Evolutionary conservation across 768 basidiomycete species (phyloP).

Genomic region (Favolaschia claudopus): DNA sequence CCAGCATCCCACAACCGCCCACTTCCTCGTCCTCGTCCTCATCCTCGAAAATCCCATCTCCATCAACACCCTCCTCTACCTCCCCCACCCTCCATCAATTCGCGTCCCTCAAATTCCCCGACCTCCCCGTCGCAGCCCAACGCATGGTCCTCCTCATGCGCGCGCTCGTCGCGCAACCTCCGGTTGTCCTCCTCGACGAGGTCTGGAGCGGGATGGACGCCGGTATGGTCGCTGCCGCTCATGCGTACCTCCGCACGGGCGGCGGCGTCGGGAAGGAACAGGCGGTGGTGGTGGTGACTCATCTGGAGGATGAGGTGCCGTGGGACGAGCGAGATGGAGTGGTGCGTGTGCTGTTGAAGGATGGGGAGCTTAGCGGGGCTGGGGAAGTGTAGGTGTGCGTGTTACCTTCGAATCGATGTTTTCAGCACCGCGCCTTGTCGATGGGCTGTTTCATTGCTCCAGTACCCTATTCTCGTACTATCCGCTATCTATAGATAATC

Average conservation of each 20-base stretch:
- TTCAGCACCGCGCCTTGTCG: too few relatives aligned
- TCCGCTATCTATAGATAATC: too few relatives aligned
- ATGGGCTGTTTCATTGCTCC: too few relatives aligned
- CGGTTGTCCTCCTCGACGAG: constrained; percentile 87
- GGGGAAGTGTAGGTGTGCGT: too few relatives aligned
- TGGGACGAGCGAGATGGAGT: constrained; percentile 71
- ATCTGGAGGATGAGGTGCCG: constrained; percentile 93
- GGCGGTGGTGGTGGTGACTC: constrained; percentile 85
- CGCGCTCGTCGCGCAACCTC: constrained; percentile 78
- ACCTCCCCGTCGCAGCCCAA: constrained; percentile 78
- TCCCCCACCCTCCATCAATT: too few relatives aligned
- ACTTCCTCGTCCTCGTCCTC: background rate
- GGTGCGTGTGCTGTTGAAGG: constrained; percentile 41
- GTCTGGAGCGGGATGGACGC: constrained; percentile 94
- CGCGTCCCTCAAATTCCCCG: constrained; percentile 61
- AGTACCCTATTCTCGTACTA: too few relatives aligned
- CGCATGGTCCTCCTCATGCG: constrained; percentile 84
- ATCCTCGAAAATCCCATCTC: too few relatives aligned
- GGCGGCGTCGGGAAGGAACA: constrained; percentile 63
- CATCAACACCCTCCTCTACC: too few relatives aligned
- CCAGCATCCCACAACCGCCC: background rate
- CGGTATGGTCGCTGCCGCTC: constrained; percentile 70
- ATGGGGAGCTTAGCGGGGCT: too few relatives aligned
- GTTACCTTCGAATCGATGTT: too few relatives aligned
- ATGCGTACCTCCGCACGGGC: constrained; percentile 65